Base-by-base conservation (phyloP, 2,329 filamentous ascomycete genomes). In the Neonectria coccinea region DNA sequence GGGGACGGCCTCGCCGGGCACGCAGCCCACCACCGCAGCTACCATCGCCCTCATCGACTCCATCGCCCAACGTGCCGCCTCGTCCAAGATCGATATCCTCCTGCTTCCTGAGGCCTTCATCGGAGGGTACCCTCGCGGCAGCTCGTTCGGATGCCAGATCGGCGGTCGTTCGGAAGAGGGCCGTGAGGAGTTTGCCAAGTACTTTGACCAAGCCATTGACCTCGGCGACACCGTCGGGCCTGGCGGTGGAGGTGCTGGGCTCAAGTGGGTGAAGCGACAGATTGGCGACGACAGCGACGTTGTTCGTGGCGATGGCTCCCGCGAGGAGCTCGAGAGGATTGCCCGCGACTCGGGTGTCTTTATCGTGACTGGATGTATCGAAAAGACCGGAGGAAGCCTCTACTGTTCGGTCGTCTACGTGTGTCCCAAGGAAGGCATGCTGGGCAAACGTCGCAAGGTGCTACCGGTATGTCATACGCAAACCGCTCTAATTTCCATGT, bases 41-140 rank as follows among this genome's bases (percentile, higher is more conserved):
- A 97, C 93, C 1, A 86, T 97, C 59, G 74, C 79, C 7, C 86
- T 90, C 39, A 86, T 97, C 55, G 84, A 89, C 73, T 70, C 77
- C 11, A 88, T 91, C 14, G 89, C 91, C 36, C 80, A 80, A 25
- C 80, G 84, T 39, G 94, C 94, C n/a, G 86, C 89, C 4, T 71
- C 77, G 1, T 75, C 80, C 60, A 70, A 75, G 3, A 80, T 87
- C 42, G 84, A 96, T 76, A 84, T 97, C 54, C 84, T 97, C 29
- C 88, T 97, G 56, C 94, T 97, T 66, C 95, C 95, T 0, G 94
- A 98, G 82, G 94, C 94, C 22, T 97, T 93, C 76, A 85, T 97
- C 2, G 95, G 95, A 51, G 95, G 94, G 1, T 97, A 97, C 76
- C 95, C 95, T 18, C 91, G 94, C 11, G 93, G 91, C 18, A 90